Evolutionary conservation across 495 filamentous ascomycete species (phyloP).

Genomic region (Chaetomium tenue): DNA sequence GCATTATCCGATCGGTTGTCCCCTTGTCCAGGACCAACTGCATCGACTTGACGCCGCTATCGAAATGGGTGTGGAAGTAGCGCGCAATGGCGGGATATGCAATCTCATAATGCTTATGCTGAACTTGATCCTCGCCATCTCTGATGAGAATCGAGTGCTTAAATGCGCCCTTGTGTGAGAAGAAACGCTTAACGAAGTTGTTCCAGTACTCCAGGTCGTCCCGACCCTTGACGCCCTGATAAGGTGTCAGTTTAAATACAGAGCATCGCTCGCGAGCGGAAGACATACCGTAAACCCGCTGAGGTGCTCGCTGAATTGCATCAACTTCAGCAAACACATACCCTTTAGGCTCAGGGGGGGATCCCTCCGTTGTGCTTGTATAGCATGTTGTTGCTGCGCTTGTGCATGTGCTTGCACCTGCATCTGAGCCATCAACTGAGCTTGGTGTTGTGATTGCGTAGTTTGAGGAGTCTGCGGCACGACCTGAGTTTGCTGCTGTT

Average conservation of each 20-base stretch:
- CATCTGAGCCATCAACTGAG: slow-evolving; percentile 35
- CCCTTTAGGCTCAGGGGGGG: slow-evolving; percentile 56
- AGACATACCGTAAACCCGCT: slow-evolving; percentile 60
- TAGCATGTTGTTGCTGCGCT: slow-evolving; percentile 21
- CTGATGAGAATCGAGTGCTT: slow-evolving; percentile 57
- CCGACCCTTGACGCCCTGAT: slow-evolving; percentile 54
- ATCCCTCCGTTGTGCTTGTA: slow-evolving; percentile 48
- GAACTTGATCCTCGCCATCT: slow-evolving; percentile 44
- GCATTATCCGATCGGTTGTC: slow-evolving; percentile 53
- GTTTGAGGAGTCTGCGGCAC: slow-evolving; percentile 46
- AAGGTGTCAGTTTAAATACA: slow-evolving; percentile 19
- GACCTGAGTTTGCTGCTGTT: slow-evolving; percentile 41
- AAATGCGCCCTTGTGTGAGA: slow-evolving; percentile 67
- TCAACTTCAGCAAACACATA: slow-evolving; percentile 59
- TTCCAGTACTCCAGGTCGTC: slow-evolving; percentile 72
- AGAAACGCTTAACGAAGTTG: slow-evolving; percentile 70
- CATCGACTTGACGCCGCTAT: slow-evolving; percentile 75
- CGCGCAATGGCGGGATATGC: slow-evolving; percentile 69
- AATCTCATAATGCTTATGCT: slow-evolving; percentile 74
- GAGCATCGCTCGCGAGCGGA: neutral
- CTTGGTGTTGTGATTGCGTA: slow-evolving; percentile 59
- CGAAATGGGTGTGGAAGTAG: slow-evolving; percentile 78
- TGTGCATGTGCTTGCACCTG: slow-evolving; percentile 18
- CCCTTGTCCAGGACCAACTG: slow-evolving; percentile 69
- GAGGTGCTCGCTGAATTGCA: slow-evolving; percentile 68